phyloP scores from a whole-genome alignment of 106 monocot genomes.

The Dendrobium catenatum region DNA sequence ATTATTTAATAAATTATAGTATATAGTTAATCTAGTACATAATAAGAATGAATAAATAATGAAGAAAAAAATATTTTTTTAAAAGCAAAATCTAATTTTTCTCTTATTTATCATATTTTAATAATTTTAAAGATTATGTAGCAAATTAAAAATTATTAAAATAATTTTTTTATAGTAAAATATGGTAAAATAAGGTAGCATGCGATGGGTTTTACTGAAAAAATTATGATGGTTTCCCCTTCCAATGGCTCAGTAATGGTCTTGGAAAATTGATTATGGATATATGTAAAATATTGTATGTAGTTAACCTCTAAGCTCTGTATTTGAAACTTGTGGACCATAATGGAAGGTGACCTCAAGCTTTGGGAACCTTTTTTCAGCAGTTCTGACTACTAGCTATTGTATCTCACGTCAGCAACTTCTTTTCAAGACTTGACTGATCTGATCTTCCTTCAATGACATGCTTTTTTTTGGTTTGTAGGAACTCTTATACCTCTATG shows the following conservation, averaged over 20 bases:
- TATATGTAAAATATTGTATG: background rate
- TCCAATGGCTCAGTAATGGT: background rate
- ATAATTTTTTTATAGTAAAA: too few relatives aligned
- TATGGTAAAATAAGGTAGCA: background rate
- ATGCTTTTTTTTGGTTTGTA: constrained; percentile 15
- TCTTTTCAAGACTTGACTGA: background rate
- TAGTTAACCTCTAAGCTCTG: background rate
- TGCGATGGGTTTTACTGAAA: background rate
- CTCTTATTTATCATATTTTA: too few relatives aligned
- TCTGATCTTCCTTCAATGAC: background rate
- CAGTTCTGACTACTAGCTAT: background rate
- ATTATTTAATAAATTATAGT: too few relatives aligned
- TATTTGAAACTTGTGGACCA: background rate
- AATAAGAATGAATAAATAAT: too few relatives aligned
- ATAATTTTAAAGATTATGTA: too few relatives aligned
- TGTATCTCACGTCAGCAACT: background rate
- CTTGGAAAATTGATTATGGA: background rate
- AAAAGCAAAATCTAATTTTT: too few relatives aligned
- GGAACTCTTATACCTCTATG: constrained; percentile 95
- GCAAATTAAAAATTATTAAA: too few relatives aligned
- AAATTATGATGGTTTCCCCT: background rate
- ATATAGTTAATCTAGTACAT: too few relatives aligned
- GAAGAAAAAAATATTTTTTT: too few relatives aligned
- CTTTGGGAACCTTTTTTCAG: background rate
- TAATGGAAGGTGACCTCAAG: background rate